Conservation (phyloP, 2,329 filamentous ascomycete genomes). For the Didymella arachidicola region DNA sequence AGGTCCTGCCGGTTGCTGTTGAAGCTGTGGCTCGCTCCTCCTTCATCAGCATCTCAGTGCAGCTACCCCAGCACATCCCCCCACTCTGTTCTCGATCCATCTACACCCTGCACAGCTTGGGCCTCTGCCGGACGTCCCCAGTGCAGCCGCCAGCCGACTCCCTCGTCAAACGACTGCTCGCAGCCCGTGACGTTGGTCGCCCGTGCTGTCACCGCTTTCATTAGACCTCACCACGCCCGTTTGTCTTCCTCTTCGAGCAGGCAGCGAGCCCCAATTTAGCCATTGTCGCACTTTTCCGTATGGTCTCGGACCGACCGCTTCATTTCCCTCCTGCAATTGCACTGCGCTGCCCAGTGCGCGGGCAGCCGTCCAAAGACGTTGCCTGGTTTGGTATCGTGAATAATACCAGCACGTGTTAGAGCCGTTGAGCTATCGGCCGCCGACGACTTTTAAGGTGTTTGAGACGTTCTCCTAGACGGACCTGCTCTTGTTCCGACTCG, state of each 20-base stretch:
- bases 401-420: conserved; percentile 41
- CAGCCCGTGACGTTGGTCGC: conserved; percentile 35
- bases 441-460: conserved; percentile 46
- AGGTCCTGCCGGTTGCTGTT: conserved; percentile 1
- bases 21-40: conserved; percentile 39
- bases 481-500: conserved; percentile 35
- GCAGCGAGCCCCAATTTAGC: conserved; percentile 41
- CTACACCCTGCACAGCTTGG: conserved; percentile 30
- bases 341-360: conserved; percentile 42
- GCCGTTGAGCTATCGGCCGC: conserved; percentile 42
- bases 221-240: conserved; percentile 22
- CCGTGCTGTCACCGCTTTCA: conserved; percentile 21
- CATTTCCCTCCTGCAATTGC: conserved; percentile 44
- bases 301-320: conserved; percentile 49
- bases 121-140: conserved; percentile 35
- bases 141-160: conserved; percentile 31
- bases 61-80: conserved; percentile 27
- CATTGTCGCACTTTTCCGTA: conserved; percentile 45
- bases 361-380: conserved; percentile 23
- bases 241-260: conserved; percentile 33
- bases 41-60: conserved; percentile 32
- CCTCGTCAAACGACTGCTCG: conserved; percentile 25
- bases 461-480: conserved; percentile 44
- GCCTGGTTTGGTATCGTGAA: conserved; percentile 36
- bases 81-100: conserved; percentile 29